Conservation (phyloP, 2,329 filamentous ascomycete species). For the Exophiala viscosa region DNA sequence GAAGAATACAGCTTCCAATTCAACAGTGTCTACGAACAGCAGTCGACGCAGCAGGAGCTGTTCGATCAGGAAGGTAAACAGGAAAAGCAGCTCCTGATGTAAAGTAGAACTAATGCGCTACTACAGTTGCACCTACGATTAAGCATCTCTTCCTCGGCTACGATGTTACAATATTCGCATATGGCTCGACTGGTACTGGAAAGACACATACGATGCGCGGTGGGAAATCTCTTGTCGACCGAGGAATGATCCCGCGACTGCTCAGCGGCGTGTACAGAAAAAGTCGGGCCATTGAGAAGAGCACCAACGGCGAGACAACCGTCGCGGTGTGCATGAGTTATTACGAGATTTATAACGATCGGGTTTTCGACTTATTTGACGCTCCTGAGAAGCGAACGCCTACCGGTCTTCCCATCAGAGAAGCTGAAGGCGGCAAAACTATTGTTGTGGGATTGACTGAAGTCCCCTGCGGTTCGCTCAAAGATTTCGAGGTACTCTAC, state of each 20-base stretch:
- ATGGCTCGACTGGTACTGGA: slow-evolving; percentile 87
- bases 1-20: slow-evolving; percentile 95
- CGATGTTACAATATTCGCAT: slow-evolving; percentile 86
- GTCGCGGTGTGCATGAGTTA: slow-evolving; percentile 79
- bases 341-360: slow-evolving; percentile 97
- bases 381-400: slow-evolving; percentile 80
- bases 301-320: slow-evolving; percentile 64
- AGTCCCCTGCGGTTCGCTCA: slow-evolving; percentile 74
- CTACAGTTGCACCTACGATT: slow-evolving; percentile 77
- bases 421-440: slow-evolving; percentile 75
- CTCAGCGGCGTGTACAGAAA: slow-evolving; percentile 81
- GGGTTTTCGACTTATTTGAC: slow-evolving; percentile 87
- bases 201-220: slow-evolving; percentile 97
- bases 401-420: slow-evolving; percentile 74
- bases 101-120: slow-evolving; percentile 1
- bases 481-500: slow-evolving; percentile 86
- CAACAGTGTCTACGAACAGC: slow-evolving; percentile 82
- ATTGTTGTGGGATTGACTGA: slow-evolving; percentile 83
- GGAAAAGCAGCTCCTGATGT: neutral
- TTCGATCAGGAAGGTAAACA: slow-evolving; percentile 80
- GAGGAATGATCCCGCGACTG: slow-evolving; percentile 81
- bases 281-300: slow-evolving; percentile 79
- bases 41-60: slow-evolving; percentile 76
- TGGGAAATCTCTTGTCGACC: slow-evolving; percentile 76
- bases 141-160: slow-evolving; percentile 89